Evolutionary conservation across 2,329 filamentous ascomycete species (phyloP).

Genomic region (Aspergillus vadensis): DNA sequence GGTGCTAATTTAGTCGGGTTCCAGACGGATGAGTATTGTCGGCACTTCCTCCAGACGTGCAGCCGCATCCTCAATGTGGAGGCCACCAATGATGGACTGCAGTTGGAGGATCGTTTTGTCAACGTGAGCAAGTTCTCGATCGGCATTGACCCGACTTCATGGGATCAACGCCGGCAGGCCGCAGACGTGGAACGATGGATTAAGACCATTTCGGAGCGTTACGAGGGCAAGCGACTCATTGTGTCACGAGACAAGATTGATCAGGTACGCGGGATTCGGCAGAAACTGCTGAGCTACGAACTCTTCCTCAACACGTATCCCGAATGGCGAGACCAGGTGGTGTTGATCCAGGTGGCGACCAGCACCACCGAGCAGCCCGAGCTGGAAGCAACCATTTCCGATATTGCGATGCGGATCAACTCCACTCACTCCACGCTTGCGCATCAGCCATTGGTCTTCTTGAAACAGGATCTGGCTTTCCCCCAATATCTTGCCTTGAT

Average conservation of each 20-base stretch:
- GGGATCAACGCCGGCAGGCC: slow-evolving; percentile 70
- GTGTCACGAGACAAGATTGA: slow-evolving; percentile 94
- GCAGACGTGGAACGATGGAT: slow-evolving; percentile 78
- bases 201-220: slow-evolving; percentile 75
- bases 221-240: slow-evolving; percentile 85
- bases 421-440: slow-evolving; percentile 86
- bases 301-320: slow-evolving; percentile 93
- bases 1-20: slow-evolving; percentile 92
- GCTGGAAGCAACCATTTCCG: slow-evolving; percentile 82
- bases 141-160: slow-evolving; percentile 80
- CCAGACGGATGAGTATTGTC: slow-evolving; percentile 88
- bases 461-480: slow-evolving; percentile 93
- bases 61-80: slow-evolving; percentile 89
- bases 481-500: slow-evolving; percentile 89
- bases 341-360: slow-evolving; percentile 90
- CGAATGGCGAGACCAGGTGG: slow-evolving; percentile 79
- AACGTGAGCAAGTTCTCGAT: slow-evolving; percentile 85
- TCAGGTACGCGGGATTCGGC: slow-evolving; percentile 84
- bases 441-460: slow-evolving; percentile 88
- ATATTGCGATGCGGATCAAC: slow-evolving; percentile 94
- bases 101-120: slow-evolving; percentile 90
- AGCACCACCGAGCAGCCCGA: slow-evolving; percentile 87
- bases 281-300: slow-evolving; percentile 90
- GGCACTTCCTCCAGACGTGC: slow-evolving; percentile 94
- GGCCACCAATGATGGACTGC: slow-evolving; percentile 81